phyloP scores from a whole-genome alignment of 1,284 basidiomycete genomes.

The Coniferiporia sulphurascens region DNA sequence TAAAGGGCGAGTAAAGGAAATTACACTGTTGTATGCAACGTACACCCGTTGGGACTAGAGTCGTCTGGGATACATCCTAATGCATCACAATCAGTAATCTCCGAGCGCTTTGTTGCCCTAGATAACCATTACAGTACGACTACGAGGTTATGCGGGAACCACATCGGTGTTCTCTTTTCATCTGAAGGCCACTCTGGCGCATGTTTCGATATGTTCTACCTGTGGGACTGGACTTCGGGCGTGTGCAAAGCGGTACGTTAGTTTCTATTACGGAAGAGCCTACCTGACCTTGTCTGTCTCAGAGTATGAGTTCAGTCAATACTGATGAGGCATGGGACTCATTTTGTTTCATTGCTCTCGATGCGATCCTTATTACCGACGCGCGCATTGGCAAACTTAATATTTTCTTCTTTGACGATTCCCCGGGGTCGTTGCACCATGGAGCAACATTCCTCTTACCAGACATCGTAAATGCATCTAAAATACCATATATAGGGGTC shows the following conservation, averaged over 20 bases:
- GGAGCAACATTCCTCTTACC: conserved; percentile 9
- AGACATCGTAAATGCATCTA: not conserved
- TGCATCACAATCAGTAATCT: not conserved
- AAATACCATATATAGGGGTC: not conserved
- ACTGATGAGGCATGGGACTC: conserved; percentile 11
- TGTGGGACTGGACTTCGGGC: conserved; percentile 12
- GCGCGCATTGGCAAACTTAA: conserved; percentile 5
- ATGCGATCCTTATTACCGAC: conserved; percentile 14
- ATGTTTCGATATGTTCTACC: conserved; percentile 4
- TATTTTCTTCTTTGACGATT: conserved; percentile 11
- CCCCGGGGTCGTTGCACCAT: conserved; percentile 5
- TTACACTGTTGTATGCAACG: conserved; percentile 1
- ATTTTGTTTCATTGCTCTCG: conserved; percentile 13
- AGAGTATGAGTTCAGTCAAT: not conserved
- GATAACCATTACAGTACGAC: not conserved
- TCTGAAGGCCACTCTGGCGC: not conserved
- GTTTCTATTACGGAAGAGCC: not conserved
- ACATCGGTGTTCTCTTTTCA: conserved; percentile 9
- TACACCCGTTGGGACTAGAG: conserved; percentile 1
- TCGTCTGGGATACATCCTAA: conserved; percentile 4
- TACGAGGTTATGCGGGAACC: conserved; percentile 12
- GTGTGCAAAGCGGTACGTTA: conserved; percentile 9
- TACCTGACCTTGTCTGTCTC: not conserved
- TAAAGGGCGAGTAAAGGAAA: no score
- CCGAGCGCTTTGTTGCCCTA: not conserved